Conservation (phyloP, 2,329 filamentous ascomycete genomes). For the Alternaria tenuissima region DNA sequence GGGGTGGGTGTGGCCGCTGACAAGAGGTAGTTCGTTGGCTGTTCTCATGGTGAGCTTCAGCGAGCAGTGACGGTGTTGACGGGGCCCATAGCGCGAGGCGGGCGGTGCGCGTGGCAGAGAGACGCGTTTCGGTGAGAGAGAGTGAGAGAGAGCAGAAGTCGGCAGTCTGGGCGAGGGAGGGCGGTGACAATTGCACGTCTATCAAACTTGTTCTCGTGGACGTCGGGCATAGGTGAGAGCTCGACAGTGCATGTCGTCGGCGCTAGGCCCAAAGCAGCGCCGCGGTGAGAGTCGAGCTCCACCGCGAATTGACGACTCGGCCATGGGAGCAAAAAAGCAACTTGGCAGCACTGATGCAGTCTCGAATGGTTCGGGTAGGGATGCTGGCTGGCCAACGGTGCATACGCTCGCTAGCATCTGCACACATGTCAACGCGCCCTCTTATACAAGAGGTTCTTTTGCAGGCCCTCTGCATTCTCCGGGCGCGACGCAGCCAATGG, state of each 20-base stretch:
- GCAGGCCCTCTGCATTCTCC: constrained; percentile 12
- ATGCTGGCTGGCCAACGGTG: constrained; percentile 4
- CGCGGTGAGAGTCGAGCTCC: constrained; percentile 25
- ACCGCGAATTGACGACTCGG: not conserved
- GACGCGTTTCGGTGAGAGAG: constrained; percentile 11
- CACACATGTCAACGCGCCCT: not conserved
- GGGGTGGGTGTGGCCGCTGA: constrained; percentile 31
- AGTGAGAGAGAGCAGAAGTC: not conserved
- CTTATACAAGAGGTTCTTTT: not conserved
- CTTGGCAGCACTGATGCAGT: not conserved
- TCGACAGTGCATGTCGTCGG: constrained; percentile 4
- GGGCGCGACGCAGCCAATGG: constrained; percentile 26
- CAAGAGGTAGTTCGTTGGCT: constrained; percentile 34
- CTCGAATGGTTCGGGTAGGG: not conserved
- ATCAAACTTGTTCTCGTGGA: not conserved
- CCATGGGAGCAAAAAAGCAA: not conserved
- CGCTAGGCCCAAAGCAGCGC: constrained; percentile 22
- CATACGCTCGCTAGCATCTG: not conserved
- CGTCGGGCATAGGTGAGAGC: not conserved
- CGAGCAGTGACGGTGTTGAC: constrained; percentile 31
- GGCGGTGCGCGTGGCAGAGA: not conserved
- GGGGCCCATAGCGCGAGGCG: constrained; percentile 42
- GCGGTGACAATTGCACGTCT: constrained; percentile 4
- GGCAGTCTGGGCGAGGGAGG: not conserved
- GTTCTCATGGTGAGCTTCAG: constrained; percentile 44